Evolutionary conservation across 257 asterid species (phyloP), one percentile per base, ranked within the genome.

Genomic region (Datura wrightii): DNA sequence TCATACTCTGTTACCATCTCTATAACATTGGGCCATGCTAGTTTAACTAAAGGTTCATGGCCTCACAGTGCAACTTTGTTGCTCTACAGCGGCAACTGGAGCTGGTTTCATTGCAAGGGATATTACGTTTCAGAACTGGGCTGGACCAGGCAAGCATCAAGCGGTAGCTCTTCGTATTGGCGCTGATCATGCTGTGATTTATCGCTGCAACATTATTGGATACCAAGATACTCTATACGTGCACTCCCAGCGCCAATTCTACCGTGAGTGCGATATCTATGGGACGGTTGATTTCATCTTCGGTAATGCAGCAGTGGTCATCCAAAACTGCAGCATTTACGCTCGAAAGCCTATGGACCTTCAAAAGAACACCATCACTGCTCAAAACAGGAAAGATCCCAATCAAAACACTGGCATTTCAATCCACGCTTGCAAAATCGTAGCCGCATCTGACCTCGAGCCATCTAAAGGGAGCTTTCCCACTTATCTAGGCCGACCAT

Each of bases 131-230:
- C 96, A 94, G 79, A 97, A 95, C 80, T 92, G 88, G 87, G 99
- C 99, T 5, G 99, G 99, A 10, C 95, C 98, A 44, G 72, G 87
- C 60, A 94, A 94, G 90, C 99, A 97, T 59, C 99, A 97, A 54
- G 99, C 99, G 1, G 99, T 97, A 79, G 99, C 99, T 44, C 99
- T 97, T 8, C 94, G 99, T 0, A 65, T 97, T 24, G 98, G 99
- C 6, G 97, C 97, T 0, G 99, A 97, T 79, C 98, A 97, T 80
- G 95, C 95, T 0, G 99, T 97, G 72, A 85, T 97, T 50, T 97
- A 93, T 88, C 93, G 96, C 0, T 95, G 99, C 95, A 89, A 87
- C 83, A 83, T 97, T 84, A 84, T 94, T 9, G 99, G 99, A 0
- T 97, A 93, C 89, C 99, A 97, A 79, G 98, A 95, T 88, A 95